Percentiles rank a stretch among this genome's conserved stretches.
These are phyloP conservation scores for Plasmodium chabaudi DNA, from an alignment of 169 alveolate genomes.

Conservation along the genomic window DNA sequence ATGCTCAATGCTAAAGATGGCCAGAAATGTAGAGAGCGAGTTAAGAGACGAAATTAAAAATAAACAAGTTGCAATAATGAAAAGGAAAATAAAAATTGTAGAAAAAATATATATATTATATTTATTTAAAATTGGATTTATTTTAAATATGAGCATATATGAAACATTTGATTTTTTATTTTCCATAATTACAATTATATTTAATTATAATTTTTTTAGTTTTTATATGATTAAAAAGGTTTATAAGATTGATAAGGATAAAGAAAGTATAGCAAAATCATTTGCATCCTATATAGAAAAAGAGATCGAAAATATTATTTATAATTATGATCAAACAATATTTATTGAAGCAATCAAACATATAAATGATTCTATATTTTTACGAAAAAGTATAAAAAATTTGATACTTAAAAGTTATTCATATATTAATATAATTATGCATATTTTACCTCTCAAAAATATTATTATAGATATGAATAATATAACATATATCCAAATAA, in stretches of 20 bases:
- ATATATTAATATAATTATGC: constrained; percentile 43
- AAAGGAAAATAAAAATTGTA: constrained; percentile 34
- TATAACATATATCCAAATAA: neutral
- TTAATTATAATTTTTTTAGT: constrained; percentile 39
- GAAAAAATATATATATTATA: constrained; percentile 38
- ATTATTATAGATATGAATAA: constrained; percentile 34
- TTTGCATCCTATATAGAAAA: constrained; percentile 20
- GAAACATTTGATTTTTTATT: constrained; percentile 48
- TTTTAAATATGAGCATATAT: constrained; percentile 45
- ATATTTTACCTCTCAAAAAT: constrained; percentile 11
- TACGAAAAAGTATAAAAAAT: constrained; percentile 14
- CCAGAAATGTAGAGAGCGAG: neutral
- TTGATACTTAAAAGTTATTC: constrained; percentile 40
- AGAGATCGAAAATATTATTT: constrained; percentile 13
- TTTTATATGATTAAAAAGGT: constrained; percentile 35
- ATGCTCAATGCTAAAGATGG: constrained; percentile 28
- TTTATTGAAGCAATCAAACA: constrained; percentile 36
- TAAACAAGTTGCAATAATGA: neutral
- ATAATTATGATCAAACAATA: constrained; percentile 18
- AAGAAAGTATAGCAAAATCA: neutral
- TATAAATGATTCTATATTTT: constrained; percentile 40
- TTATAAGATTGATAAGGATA: constrained; percentile 18
- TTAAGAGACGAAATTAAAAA: neutral
- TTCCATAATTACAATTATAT: constrained; percentile 2
- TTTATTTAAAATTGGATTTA: constrained; percentile 25